phyloP scores from a whole-genome alignment of 108 stramenopile genomes.

The Schizochytrium sp. region DNA sequence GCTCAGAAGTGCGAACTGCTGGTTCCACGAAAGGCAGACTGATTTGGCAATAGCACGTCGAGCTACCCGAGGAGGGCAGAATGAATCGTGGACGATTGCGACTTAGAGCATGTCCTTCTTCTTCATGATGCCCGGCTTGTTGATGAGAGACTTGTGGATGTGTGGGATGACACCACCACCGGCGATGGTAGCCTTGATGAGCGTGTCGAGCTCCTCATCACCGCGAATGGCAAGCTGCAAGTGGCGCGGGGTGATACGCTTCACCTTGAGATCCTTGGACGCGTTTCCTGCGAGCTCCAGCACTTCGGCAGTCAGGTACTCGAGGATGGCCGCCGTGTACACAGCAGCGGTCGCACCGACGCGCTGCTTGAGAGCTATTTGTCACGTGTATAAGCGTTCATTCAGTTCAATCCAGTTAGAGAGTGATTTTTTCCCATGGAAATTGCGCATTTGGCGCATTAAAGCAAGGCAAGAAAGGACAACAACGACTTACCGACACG shows the following conservation, averaged over 20 bases:
- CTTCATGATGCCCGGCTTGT: conserved; percentile 67
- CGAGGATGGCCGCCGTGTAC: conserved; percentile 97
- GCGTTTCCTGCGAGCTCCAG: conserved; percentile 98
- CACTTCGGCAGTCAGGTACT: conserved; percentile 93
- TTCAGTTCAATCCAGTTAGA: too few species aligned
- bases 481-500: conserved; percentile 58
- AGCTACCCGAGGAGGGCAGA: too few species aligned
- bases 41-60: too few species aligned
- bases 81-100: background rate
- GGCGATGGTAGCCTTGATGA: conserved; percentile 99
- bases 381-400: background rate
- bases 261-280: conserved; percentile 99
- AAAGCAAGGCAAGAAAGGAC: background rate
- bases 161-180: conserved; percentile 99
- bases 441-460: too few species aligned
- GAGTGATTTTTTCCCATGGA: too few species aligned
- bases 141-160: conserved; percentile 98
- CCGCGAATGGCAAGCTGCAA: conserved; percentile 98
- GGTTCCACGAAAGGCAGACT: too few species aligned
- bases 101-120: background rate
- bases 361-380: conserved; percentile 55
- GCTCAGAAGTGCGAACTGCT: too few species aligned
- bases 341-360: conserved; percentile 98
- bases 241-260: conserved; percentile 99
- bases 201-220: conserved; percentile 94